Base-by-base conservation (phyloP, 371 early-diverging fungal species). In the Fennellomyces sp. region DNA sequence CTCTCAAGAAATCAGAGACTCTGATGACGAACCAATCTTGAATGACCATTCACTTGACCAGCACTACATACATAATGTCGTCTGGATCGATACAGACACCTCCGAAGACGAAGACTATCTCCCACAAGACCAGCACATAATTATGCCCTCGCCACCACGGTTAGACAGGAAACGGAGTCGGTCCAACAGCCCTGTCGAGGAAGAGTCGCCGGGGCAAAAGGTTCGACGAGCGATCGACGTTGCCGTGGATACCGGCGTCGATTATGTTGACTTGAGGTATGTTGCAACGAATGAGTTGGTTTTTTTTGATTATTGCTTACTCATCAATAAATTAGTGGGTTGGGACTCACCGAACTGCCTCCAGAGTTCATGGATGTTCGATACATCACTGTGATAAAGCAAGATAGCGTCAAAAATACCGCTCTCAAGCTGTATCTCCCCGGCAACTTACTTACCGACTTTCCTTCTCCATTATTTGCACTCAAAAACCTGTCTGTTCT, bases 231-330 rank as follows among this genome's bases (percentile, higher is more conserved):
- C 69, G 0, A 76, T 85, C 25, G 80, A 83, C 55, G 64, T 66
- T 26, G 80, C 78, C 6, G 70, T 85, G 1, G 86, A 85, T 57
- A 76, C 79, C 52, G 86, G 83, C 6, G 60, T 65, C 5, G 81
- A 82, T n/a, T 63, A 66, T 29, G 77, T 82, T 12, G 82, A 85
- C 49, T 62, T 85, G 10, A 80, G 85, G 83, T 85, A 80, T 30
- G 10, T 30, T 23, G 4, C 19, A 42, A 29, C 30, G 30, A 15
- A 27, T 39, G 17, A 47, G 36, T 29, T 45, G 5, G 3, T 13
- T 8, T 30, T 63, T 36, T 33, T 58, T 29, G 45, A 15, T 26
- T 52, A 49, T 28, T 50, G n/a, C n/a, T 17, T 52, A 5, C 19
- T 38, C 23, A 12, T 42, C 30, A 28, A 7, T 30, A 38, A 42